Evolutionary conservation across 108 stramenopile genomes (phyloP).

Genomic region (Conticribra guillardii): DNA sequence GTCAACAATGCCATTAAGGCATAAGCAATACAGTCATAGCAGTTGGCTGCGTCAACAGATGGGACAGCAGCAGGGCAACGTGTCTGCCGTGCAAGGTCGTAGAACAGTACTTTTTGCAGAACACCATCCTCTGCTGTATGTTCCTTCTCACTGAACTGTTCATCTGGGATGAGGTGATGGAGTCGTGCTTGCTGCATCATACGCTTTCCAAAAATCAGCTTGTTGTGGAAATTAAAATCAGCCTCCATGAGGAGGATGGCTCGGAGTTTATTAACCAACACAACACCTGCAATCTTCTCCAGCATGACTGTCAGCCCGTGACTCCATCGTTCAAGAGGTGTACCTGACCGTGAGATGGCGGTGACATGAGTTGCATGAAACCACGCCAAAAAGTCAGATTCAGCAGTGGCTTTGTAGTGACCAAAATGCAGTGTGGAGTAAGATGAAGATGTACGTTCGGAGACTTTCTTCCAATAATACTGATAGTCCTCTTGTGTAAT

Average conservation of each 20-base stretch:
- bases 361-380: no score
- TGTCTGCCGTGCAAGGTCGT: slow-evolving; percentile 10
- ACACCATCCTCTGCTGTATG: slow-evolving; percentile 31
- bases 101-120: slow-evolving; percentile 11
- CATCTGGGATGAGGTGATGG: slow-evolving; percentile 23
- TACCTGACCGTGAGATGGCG: no score
- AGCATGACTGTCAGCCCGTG: not conserved
- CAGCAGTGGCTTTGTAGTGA: slow-evolving; percentile 8
- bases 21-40: slow-evolving; percentile 27
- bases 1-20: slow-evolving; percentile 9
- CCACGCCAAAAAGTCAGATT: no score
- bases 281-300: not conserved
- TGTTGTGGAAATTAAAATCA: slow-evolving; percentile 15
- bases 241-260: not conserved
- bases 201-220: slow-evolving; percentile 11
- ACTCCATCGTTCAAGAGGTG: no score
- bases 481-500: slow-evolving; percentile 3
- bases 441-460: slow-evolving; percentile 19
- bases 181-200: slow-evolving; percentile 11
- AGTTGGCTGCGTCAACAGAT: slow-evolving; percentile 9
- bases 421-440: not conserved
- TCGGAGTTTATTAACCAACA: not conserved
- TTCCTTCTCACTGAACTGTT: slow-evolving; percentile 11
- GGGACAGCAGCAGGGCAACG: slow-evolving; percentile 1
- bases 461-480: slow-evolving; percentile 11